Evolutionary conservation across 2,329 filamentous ascomycete genomes (phyloP).

Genomic region (Fusarium phyllophilum): DNA sequence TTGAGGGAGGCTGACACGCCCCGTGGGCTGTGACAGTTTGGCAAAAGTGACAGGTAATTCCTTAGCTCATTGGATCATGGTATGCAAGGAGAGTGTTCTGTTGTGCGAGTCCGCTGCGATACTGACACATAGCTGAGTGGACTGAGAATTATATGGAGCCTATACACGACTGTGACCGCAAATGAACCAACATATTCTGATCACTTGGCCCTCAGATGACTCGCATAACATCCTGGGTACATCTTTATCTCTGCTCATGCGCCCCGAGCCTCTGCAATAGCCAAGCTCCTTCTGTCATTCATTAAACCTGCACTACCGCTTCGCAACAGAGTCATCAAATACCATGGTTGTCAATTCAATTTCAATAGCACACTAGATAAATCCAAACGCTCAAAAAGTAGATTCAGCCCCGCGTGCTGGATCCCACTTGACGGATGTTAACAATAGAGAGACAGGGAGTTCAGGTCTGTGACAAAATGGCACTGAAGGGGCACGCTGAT

Average conservation of each 20-base stretch:
- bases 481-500: neutral
- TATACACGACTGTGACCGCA: neutral
- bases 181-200: neutral
- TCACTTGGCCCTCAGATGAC: neutral
- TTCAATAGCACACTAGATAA: neutral
- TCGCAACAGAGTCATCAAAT: neutral
- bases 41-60: neutral
- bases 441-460: neutral
- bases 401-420: neutral
- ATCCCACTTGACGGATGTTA: neutral
- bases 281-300: neutral
- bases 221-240: no score
- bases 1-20: neutral
- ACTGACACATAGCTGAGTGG: neutral
- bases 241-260: neutral
- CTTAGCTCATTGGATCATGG: no score
- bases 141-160: neutral
- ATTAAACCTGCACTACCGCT: neutral
- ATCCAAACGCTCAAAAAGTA: neutral
- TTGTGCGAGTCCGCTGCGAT: neutral
- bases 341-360: neutral
- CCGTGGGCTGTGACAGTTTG: neutral
- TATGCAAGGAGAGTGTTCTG: neutral
- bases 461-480: neutral
- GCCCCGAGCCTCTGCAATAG: neutral